Evolutionary conservation across 2,329 filamentous ascomycete species (phyloP).

Genomic region (Verticillium longisporum): DNA sequence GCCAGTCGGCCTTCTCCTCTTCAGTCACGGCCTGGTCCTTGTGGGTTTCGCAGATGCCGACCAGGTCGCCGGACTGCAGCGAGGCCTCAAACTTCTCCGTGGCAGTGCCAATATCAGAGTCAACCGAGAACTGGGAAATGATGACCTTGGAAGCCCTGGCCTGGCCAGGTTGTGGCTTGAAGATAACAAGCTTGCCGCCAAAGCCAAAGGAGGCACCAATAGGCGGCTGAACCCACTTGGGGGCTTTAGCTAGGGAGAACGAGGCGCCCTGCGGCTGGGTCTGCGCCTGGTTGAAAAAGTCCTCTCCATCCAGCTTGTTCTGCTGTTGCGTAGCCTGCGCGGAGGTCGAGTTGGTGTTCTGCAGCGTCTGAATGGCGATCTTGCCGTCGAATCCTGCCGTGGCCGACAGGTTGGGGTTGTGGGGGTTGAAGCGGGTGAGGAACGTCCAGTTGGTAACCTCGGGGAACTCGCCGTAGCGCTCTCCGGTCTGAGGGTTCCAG

Average conservation of each 20-base stretch:
- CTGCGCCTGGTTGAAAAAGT: slow-evolving; percentile 94
- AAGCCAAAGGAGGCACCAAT: slow-evolving; percentile 89
- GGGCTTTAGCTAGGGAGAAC: slow-evolving; percentile 79
- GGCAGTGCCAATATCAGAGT: slow-evolving; percentile 74
- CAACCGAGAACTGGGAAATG: slow-evolving; percentile 83
- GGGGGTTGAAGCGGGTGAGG: slow-evolving; percentile 87
- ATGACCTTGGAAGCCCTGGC: slow-evolving; percentile 66
- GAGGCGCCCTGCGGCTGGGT: slow-evolving; percentile 84
- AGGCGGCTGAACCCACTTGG: slow-evolving; percentile 84
- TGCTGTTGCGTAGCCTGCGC: slow-evolving; percentile 62
- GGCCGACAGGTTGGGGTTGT: slow-evolving; percentile 85
- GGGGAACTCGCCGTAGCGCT: slow-evolving; percentile 84
- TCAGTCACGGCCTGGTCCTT: slow-evolving; percentile 70
- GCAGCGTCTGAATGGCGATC: slow-evolving; percentile 86
- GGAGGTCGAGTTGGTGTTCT: slow-evolving; percentile 81
- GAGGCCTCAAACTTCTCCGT: slow-evolving; percentile 84
- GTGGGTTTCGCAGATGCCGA: slow-evolving; percentile 72
- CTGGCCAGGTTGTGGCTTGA: slow-evolving; percentile 59
- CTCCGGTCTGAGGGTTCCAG: slow-evolving; percentile 92
- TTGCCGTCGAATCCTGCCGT: slow-evolving; percentile 97
- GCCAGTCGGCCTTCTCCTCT: slow-evolving; percentile 94
- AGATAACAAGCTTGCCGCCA: slow-evolving; percentile 81
- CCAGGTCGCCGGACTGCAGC: slow-evolving; percentile 69
- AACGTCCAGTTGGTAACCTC: slow-evolving; percentile 99
- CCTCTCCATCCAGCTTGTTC: slow-evolving; percentile 75